Evolutionary conservation across 345 rosid genomes (phyloP).

Genomic region (Rhodamnia rubescens): DNA sequence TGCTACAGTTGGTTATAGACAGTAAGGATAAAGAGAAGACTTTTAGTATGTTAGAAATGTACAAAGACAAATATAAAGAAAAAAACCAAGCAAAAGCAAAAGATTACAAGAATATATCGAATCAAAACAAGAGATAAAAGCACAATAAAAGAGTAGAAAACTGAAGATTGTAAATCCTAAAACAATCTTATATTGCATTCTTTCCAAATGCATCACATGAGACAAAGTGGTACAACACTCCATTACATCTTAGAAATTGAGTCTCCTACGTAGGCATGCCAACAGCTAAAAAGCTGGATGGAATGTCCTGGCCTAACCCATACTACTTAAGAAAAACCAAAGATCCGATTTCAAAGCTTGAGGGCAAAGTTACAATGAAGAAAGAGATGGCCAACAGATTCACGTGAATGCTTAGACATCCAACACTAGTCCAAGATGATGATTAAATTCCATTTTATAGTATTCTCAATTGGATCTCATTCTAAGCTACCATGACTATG

Average conservation of each 20-base stretch:
- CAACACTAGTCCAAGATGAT: neutral
- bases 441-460: neutral
- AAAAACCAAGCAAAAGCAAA: neutral
- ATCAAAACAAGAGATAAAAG: neutral
- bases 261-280: neutral
- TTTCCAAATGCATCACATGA: neutral
- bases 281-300: neutral
- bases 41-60: neutral
- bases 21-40: neutral
- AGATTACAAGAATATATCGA: neutral
- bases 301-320: neutral
- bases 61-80: neutral
- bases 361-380: neutral
- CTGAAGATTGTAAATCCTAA: neutral
- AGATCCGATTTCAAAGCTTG: neutral
- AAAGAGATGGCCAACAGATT: neutral
- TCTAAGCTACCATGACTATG: neutral
- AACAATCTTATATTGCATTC: neutral
- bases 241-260: neutral
- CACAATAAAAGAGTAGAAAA: neutral
- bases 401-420: neutral
- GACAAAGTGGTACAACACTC: neutral
- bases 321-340: neutral
- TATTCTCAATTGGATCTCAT: neutral
- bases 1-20: neutral